Conservation (phyloP, 2,329 filamentous ascomycete species). For the Cladophialophora yegresii region DNA sequence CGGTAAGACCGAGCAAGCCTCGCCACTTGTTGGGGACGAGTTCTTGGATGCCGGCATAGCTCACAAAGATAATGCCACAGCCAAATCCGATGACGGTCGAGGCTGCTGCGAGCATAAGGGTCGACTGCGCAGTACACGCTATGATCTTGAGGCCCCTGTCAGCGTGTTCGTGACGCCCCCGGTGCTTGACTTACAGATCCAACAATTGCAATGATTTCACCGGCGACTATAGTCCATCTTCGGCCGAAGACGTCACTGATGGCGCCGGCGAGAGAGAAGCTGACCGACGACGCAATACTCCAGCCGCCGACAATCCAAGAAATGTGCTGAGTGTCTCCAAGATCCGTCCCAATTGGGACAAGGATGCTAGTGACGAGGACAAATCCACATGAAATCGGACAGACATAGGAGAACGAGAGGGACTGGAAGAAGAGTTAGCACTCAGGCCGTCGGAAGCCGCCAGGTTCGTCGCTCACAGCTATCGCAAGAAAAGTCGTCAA, state of each 20-base stretch:
- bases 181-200: constrained; percentile 35
- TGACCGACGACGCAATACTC: constrained; percentile 22
- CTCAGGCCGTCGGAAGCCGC: neutral
- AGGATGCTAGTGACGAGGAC: constrained; percentile 35
- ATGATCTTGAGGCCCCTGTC: constrained; percentile 38
- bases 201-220: constrained; percentile 42
- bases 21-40: constrained; percentile 45
- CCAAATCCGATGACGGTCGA: constrained; percentile 42
- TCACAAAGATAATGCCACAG: constrained; percentile 44
- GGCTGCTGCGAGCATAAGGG: constrained; percentile 44
- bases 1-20: constrained; percentile 38
- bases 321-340: constrained; percentile 21
- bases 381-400: constrained; percentile 39
- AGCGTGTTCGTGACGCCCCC: neutral
- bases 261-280: constrained; percentile 40
- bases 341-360: constrained; percentile 20
- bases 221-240: constrained; percentile 40
- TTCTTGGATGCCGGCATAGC: constrained; percentile 42
- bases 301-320: constrained; percentile 25
- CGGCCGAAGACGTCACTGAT: constrained; percentile 45
- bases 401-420: constrained; percentile 24
- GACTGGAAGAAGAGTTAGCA: constrained; percentile 15
- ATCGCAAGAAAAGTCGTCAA: constrained; percentile 24
- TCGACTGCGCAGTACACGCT: constrained; percentile 41
- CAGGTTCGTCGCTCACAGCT: neutral